Evolutionary conservation across 2,329 filamentous ascomycete species (phyloP), one percentile per base, ranked within the genome.

Genomic region (Thermothelomyces thermophilus): DNA sequence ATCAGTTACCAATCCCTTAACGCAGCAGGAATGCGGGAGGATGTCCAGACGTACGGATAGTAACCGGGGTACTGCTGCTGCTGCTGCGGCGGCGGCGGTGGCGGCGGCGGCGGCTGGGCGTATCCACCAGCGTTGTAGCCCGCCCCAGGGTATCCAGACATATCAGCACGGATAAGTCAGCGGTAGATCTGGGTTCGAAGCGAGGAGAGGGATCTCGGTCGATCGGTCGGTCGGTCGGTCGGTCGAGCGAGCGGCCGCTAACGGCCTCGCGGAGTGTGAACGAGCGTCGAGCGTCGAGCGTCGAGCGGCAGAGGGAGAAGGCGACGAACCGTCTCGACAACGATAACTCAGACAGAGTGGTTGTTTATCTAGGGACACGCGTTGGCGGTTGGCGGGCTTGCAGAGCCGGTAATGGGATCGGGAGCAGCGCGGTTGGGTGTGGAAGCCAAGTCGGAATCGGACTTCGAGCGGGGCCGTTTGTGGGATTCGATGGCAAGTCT

Each of bases 91-190:
- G 55, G 56, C 16, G 59, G 58, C 14, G n/a, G n/a, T n/a, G 66
- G 66, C 36, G 52, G 72, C 48, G 66, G 66, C 28, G 55, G 56
- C 16, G 59, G 58, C 14, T 58, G 55, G 28, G 56, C 63, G 53
- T 69, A 73, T 63, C 70, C 69, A 55, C 74, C 74, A 63, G 70
- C 70, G 51, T 73, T 69, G 62, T 82, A 81, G 41, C 70, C 69
- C 53, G 71, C 65, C 52, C 74, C 74, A 57, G 78, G 79, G 64
- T 82, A 84, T 62, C 79, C 80, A 58, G 82, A 83, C 82, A 84
- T 85, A 58, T 60, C 53, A 47, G 33, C 28, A 24, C 31, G 34
- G 36, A 39, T 39, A 34, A n/a, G 41, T 34, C 50, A 41, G 11
- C 24, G 14, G 19, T 11, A 17, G 42, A 13, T 28, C 41, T 24